phyloP scores from a whole-genome alignment of 306 rosid genomes.

The Rosa lucieae region DNA sequence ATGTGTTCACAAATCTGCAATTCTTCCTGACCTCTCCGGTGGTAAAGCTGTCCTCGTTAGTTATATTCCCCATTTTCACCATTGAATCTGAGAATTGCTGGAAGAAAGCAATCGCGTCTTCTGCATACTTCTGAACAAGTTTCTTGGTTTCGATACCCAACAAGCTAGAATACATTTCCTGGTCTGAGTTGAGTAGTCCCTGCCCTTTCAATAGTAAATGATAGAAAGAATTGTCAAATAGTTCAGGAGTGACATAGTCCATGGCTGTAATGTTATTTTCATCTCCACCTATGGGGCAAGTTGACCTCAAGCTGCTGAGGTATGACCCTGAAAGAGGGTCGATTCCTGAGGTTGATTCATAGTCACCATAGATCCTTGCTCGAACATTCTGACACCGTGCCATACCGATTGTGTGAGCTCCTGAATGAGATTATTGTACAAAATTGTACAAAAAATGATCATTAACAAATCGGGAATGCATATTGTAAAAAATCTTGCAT shows the following conservation, averaged over 20 bases:
- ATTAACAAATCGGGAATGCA: background rate
- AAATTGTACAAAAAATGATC: background rate
- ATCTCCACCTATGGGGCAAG: constrained; percentile 50
- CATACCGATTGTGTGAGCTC: constrained; percentile 93
- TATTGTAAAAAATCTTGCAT: background rate
- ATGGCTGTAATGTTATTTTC: constrained; percentile 64
- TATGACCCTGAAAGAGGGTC: constrained; percentile 48
- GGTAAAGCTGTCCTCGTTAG: constrained; percentile 55
- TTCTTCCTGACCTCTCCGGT: constrained; percentile 73
- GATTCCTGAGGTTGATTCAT: constrained; percentile 38
- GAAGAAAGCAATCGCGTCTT: constrained; percentile 69
- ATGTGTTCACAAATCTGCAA: constrained; percentile 91
- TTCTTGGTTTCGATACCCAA: constrained; percentile 56
- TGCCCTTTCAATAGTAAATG: constrained; percentile 64
- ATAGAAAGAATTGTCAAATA: constrained; percentile 83
- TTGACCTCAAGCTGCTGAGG: constrained; percentile 47
- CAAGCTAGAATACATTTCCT: constrained; percentile 71
- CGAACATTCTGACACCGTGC: constrained; percentile 67
- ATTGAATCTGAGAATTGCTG: constrained; percentile 83
- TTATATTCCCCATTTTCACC: constrained; percentile 84
- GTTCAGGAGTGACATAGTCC: constrained; percentile 77
- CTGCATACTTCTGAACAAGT: constrained; percentile 73
- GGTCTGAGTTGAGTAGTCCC: constrained; percentile 79
- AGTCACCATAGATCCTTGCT: constrained; percentile 63
- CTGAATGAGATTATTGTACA: constrained; percentile 33